Evolutionary conservation across 495 filamentous ascomycete species (phyloP).

Genomic region (Hypoxylon lienhwacheense): DNA sequence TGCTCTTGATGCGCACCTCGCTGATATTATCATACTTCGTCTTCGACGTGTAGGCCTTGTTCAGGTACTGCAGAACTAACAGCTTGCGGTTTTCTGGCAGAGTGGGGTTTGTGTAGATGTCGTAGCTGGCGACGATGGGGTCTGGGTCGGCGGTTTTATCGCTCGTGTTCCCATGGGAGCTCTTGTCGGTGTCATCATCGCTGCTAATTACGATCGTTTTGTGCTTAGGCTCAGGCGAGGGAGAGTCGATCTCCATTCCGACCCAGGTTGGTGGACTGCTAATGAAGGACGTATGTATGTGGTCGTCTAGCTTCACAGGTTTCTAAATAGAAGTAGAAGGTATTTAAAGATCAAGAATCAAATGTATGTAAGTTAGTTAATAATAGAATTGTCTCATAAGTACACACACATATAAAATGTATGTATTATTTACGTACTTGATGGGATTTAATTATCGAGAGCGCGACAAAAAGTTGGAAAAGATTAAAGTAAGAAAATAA

Average conservation of each 20-base stretch:
- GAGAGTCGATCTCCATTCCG: conserved; percentile 4
- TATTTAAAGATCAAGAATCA: no score
- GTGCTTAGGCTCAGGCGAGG: neutral
- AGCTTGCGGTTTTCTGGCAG: conserved; percentile 47
- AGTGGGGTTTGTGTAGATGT: conserved; percentile 51
- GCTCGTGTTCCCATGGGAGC: neutral
- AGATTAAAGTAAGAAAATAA: neutral
- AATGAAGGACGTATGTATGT: conserved; percentile 4
- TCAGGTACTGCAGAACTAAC: conserved; percentile 49
- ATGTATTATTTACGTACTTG: no score
- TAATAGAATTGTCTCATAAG: no score
- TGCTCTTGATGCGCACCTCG: conserved; percentile 50
- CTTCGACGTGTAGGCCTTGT: conserved; percentile 40
- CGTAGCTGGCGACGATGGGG: conserved; percentile 52
- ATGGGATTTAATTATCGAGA: no score
- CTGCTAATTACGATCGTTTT: conserved; percentile 4
- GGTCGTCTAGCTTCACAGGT: neutral
- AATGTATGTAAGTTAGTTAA: no score
- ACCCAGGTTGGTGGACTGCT: no score
- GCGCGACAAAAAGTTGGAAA: neutral
- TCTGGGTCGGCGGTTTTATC: conserved; percentile 35
- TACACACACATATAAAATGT: no score
- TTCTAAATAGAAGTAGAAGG: neutral
- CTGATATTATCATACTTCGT: conserved; percentile 27
- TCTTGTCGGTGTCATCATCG: neutral